Evolutionary conservation across 176 grass and related monocot genomes (phyloP).

Genomic region (Cenchrus fungigraminus): DNA sequence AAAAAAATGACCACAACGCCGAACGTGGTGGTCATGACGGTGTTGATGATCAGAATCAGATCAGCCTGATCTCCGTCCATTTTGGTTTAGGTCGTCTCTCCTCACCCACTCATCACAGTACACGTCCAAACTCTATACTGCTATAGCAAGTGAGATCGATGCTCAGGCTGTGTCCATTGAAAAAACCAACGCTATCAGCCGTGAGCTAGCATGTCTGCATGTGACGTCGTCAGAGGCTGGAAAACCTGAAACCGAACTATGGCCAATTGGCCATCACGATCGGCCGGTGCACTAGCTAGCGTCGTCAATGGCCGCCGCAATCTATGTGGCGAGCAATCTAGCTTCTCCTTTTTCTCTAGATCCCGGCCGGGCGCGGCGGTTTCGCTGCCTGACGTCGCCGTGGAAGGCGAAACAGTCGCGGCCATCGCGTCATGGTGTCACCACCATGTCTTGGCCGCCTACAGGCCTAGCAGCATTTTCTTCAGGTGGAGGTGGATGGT

Average conservation of each 20-base stretch:
- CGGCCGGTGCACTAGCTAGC: not conserved
- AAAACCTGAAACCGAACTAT: too few relatives aligned
- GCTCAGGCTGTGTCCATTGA: too few relatives aligned
- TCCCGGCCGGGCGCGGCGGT: not conserved
- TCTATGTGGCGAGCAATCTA: not conserved
- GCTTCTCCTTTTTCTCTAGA: not conserved
- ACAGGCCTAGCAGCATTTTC: not conserved
- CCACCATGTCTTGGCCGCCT: too few relatives aligned
- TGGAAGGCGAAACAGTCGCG: constrained; percentile 21
- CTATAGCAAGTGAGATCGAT: too few relatives aligned
- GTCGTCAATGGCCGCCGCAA: not conserved
- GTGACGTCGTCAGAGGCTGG: too few relatives aligned
- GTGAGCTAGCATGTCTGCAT: too few relatives aligned
- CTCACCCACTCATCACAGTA: not conserved
- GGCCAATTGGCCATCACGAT: too few relatives aligned
- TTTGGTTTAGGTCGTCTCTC: not conserved
- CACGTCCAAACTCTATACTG: not conserved
- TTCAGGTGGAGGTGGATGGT: constrained; percentile 21
- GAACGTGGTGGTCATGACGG: not conserved
- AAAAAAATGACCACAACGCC: too few relatives aligned
- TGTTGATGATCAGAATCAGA: not conserved
- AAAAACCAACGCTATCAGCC: too few relatives aligned
- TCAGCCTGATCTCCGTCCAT: not conserved
- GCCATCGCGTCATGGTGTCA: not conserved
- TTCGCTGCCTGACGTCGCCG: not conserved